A percentile compares a stretch with the other conserved stretches of the same genome.
Evolutionary conservation across 306 rosid genomes (phyloP).

Genomic region (Psophocarpus tetragonolobus): DNA sequence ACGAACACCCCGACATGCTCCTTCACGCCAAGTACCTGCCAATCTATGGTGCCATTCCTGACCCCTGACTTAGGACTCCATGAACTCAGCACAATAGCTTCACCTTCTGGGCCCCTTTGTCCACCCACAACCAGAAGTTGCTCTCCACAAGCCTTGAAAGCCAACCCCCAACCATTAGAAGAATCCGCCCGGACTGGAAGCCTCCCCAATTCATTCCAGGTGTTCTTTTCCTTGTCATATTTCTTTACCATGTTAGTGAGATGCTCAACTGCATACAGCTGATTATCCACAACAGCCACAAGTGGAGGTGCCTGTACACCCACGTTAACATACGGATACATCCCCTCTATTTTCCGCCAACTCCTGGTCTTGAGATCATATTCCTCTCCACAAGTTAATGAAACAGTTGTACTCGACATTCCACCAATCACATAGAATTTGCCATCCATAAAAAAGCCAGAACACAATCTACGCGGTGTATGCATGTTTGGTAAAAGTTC

Average conservation of each 20-base stretch:
- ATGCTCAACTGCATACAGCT: conserved; percentile 79
- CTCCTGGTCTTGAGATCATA: conserved; percentile 64
- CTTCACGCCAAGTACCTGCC: conserved; percentile 81
- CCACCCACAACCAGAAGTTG: conserved; percentile 89
- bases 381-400: conserved; percentile 93
- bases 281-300: conserved; percentile 88
- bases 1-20: conserved; percentile 90
- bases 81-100: conserved; percentile 74
- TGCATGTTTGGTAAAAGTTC: conserved; percentile 78
- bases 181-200: conserved; percentile 90
- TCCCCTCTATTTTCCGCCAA: conserved; percentile 82
- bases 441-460: conserved; percentile 85
- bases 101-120: conserved; percentile 91
- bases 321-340: conserved; percentile 78
- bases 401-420: conserved; percentile 72
- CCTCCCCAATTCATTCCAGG: conserved; percentile 82
- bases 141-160: conserved; percentile 96
- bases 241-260: conserved; percentile 85
- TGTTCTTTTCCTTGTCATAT: conserved; percentile 73
- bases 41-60: conserved; percentile 68
- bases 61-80: conserved; percentile 81
- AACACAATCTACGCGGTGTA: conserved; percentile 79
- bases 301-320: conserved; percentile 97
- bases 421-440: conserved; percentile 96
- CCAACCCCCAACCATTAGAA: conserved; percentile 93